Evolutionary conservation across 768 basidiomycete species (phyloP), one percentile per base, ranked within the genome.

Genomic region (Dioszegia hungarica): DNA sequence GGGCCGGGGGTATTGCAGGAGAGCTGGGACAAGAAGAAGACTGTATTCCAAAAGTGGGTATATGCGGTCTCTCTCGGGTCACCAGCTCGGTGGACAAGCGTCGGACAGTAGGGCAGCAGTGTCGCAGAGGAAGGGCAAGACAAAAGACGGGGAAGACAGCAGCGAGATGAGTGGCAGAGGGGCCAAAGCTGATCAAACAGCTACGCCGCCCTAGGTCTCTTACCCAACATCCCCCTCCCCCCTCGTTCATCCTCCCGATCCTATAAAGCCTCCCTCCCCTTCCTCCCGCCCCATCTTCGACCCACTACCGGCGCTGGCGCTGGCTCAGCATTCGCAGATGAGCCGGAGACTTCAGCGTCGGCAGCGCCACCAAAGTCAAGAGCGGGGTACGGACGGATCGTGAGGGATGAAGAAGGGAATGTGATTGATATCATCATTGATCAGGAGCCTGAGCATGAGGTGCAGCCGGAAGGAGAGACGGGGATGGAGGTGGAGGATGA

Each of bases 21-120:
- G 41, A 85, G 85, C 54, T 97, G 92, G 92, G 88, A 97, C 75
- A 84, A 83, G 63, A 79, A 79, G 48, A 89, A 89, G 78, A 97
- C 92, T 11, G 85, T 93, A 17, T 83, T 82, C 61, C 93, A 97
- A 82, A 97, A 95, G 92, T 94, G 68, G 67, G 86, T 79, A 10
- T 19, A 1, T 19, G 10, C 11, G 1, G 15, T 22, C 24, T 12
- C 5, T 2, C 19, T n/a, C 9, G 14, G n/a, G n/a, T 49, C 27
- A 6, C 15, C 27, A 20, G 12, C 25, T 15, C 41, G 24, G n/a
- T n/a, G n/a, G n/a, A n/a, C n/a, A n/a, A n/a, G 17, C 9, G 17
- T 43, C 11, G 24, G 11, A 43, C 10, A 43, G 20, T 9, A 8
- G 34, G 34, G 10, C 9, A 36, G 9, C 17, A 17, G 34, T 36